phyloP scores from a whole-genome alignment of 139 green algal genomes.

The Pedinophyceae sp. region DNA sequence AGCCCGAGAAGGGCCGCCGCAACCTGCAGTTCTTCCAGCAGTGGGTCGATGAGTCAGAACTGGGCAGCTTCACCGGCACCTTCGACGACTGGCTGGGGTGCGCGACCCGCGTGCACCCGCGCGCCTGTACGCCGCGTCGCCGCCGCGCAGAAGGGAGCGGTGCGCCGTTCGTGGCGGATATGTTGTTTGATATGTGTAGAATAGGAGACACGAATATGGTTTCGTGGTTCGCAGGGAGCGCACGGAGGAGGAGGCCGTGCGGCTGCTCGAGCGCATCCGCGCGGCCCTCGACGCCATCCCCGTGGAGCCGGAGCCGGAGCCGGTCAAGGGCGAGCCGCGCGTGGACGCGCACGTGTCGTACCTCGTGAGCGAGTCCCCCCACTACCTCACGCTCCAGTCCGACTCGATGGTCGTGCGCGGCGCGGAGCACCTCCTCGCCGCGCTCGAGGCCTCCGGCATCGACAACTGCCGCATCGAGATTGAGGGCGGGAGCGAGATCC shows the following conservation, averaged over 20 bases:
- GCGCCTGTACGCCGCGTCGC: too few species aligned
- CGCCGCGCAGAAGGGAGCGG: too few species aligned
- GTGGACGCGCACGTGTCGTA: too few species aligned
- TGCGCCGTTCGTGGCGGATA: too few species aligned
- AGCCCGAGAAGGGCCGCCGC: too few species aligned
- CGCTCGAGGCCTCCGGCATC: slow-evolving; percentile 16
- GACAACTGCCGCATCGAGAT: slow-evolving; percentile 21
- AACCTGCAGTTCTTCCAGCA: too few species aligned
- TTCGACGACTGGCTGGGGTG: background rate
- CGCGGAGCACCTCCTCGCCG: slow-evolving; percentile 19
- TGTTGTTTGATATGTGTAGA: too few species aligned
- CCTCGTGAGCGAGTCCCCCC: too few species aligned
- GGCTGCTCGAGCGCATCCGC: too few species aligned
- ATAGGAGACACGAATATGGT: too few species aligned
- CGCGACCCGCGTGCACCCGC: background rate
- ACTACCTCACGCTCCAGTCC: background rate
- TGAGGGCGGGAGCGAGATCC: slow-evolving; percentile 12
- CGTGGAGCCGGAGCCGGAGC: background rate
- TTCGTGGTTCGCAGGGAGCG: background rate
- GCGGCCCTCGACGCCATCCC: background rate
- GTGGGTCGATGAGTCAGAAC: background rate
- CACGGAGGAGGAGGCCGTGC: background rate
- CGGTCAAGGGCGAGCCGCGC: background rate
- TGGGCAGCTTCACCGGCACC: background rate
- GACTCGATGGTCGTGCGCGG: background rate